Evolutionary conservation across 805 yeast genomes (phyloP), one percentile per base, ranked within the genome.

Genomic region (Metschnikowia santaceciliae): DNA sequence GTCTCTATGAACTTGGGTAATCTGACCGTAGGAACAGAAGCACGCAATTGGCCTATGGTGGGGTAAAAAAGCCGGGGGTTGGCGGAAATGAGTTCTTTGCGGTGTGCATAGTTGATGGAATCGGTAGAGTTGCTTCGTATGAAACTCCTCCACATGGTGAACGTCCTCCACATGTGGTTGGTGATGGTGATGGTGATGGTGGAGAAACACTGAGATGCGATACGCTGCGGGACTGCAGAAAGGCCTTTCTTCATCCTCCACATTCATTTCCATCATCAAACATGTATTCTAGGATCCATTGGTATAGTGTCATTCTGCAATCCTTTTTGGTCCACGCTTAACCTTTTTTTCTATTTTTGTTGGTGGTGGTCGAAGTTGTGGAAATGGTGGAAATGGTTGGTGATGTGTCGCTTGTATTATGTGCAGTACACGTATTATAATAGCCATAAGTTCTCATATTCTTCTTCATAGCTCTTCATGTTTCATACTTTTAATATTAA

Each of bases 401-500:
- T 23, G 8, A 2, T 2, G 26, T 1, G 2, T 23, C 7, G 3
- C 1, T 2, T 7, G 8, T 23, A 2, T 23, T 23, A 23, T 6
- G 2, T 23, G 26, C 26, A 23, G 26, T 23, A 23, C 26, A 6
- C 23, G 6, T 22, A 22, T 22, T 1, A 22, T 22, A 22, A 6
- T 4, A 6, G 7, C 6, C 23, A 4, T 5, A 22, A 6, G 6
- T 22, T 22, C 23, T 5, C 7, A 22, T 6, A 22, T 6, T 3
- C 7, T 22, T 22, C 23, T 22, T 22, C 23, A 4, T 22, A 22
- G 19, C 2, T 17, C 19, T 17, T 17, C 19, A 17, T 17, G 90
- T 49, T 88, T 86, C 48, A 62, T 78, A 13, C 90, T 81, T 62
- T 61, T 92, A 77, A 56, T 86, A 1, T 54, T 88, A 59, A 92